Base-by-base conservation (phyloP, 495 filamentous ascomycete species). In the Apodospora peruviana region DNA sequence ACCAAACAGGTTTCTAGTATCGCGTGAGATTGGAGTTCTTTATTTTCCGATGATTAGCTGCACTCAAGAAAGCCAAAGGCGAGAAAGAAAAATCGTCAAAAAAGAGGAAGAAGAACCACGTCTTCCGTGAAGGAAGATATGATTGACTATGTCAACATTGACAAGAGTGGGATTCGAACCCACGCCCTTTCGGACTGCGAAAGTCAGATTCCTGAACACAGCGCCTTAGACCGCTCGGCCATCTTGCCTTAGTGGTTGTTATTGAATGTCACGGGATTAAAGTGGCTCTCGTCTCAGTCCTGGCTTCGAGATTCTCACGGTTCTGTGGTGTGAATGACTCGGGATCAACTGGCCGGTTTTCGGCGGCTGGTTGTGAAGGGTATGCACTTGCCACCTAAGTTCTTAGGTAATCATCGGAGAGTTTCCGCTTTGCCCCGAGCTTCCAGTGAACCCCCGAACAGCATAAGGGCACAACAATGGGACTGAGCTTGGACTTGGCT, bases 151-250 rank as follows among this genome's bases (percentile, higher is more conserved):
- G 27, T 7, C 7, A 32, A 32, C 14, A 32, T n/a, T 62, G 61
- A 62, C 51, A 52, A 66, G 57, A 64, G 60, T 66, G 58, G 58
- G 63, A 64, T 64, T 66, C 63, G 58, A 62, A 66, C 63, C 59
- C 61, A 59, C 63, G 61, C 60, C 59, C 58, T 63, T 57, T 66
- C 55, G 62, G 55, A 66, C 60, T 20, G 37, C 3, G 37, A 40
- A 18, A 40, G n/a, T 40, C 14, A 17, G 10, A 18, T 2, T n/a
- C 37, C 37, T 40, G 37, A 40, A 40, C 14, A 14, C 18, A 17
- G 37, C 37, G 37, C 37, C 37, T 40, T 40, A 40, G 37, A 40
- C 37, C 37, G 37, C 37, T 40, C 37, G 37, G 37, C 37, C 37
- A 40, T 40, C 37, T 40, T 14, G 18, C 37, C 37, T n/a, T 16